phyloP scores from a whole-genome alignment of 73 alveolate genomes.

The Stentor coeruleus region DNA sequence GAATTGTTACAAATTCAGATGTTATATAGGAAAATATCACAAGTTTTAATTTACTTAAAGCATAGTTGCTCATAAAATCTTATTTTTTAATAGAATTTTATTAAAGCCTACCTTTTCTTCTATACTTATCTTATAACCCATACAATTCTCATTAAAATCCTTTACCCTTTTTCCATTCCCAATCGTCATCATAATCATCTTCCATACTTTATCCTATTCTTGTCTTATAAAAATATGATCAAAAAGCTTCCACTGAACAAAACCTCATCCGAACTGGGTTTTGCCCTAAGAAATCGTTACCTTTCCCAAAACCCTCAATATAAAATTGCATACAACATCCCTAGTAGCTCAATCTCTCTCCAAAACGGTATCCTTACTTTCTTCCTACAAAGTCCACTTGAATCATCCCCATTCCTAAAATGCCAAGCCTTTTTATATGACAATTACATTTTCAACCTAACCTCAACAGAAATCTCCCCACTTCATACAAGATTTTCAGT shows the following conservation, averaged over 20 bases:
- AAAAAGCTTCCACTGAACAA: neutral
- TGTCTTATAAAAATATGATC: neutral
- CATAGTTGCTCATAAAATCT: too few relatives aligned
- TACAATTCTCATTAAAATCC: too few relatives aligned
- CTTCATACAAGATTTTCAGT: neutral
- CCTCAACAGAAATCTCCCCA: neutral
- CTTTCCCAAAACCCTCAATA: neutral
- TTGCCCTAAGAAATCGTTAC: neutral
- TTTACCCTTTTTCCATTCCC: too few relatives aligned
- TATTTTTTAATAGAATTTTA: too few relatives aligned
- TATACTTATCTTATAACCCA: too few relatives aligned
- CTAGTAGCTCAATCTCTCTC: neutral
- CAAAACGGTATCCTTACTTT: neutral
- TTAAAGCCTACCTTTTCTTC: too few relatives aligned
- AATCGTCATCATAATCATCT: too few relatives aligned
- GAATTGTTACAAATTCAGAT: too few relatives aligned
- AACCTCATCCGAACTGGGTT: neutral
- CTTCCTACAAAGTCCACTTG: neutral
- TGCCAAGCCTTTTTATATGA: neutral
- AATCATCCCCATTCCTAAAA: neutral
- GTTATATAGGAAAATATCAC: too few relatives aligned
- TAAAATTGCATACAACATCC: neutral
- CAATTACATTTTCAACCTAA: neutral
- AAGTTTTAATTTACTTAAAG: too few relatives aligned
- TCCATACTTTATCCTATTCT: too few relatives aligned